Base-by-base conservation (phyloP, 768 basidiomycete species). In the Plicaturopsis crispa region DNA sequence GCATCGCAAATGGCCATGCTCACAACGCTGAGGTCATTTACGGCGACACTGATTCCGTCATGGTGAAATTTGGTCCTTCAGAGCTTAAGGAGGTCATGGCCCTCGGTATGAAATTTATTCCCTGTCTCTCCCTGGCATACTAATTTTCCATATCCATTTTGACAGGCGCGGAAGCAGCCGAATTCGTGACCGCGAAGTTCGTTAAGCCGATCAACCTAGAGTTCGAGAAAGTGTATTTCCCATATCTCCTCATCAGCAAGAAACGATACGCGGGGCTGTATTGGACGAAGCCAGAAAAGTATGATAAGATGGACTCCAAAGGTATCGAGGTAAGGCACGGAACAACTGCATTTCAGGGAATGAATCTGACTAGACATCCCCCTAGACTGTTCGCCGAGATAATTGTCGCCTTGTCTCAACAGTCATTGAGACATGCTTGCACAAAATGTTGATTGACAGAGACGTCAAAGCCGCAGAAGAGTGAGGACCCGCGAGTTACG, bases 241-340 rank as follows among this genome's bases (percentile, higher is more conserved):
- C 96, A 4, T 99, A 98, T 60, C 62, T 99, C 38, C 80, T 99
- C 35, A 99, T 99, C 62, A 98, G 70, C 72, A 99, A 99, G 65
- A 99, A 99, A 63, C 81, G 96, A 32, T 99, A 99, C 60, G 96
- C 96, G 2, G 96, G 96, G 5, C 63, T 98, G 41, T 98, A 99
- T 56, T 99, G 96, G 96, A 98, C 96, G 2, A 81, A 78, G 46
- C 66, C 83, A 10, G 93, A 97, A 30, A 96, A 91, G 55, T 94
- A 87, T 49, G 96, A 99, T 60, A 98, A 98, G 65, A 98, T 98
- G 96, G 96, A 99, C 50, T 85, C 94, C 2, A 99, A 99, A 65
- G 96, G 96, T 53, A 98, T 99, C 41, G 96, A 99, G 76, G 93
- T 91, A 39, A 3, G 75, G 51, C 22, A 28, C 8, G 26, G 26